These are phyloP conservation scores for Barnettozyma pratensis DNA, from an alignment of 805 yeast species.

Conservation along the genomic window DNA sequence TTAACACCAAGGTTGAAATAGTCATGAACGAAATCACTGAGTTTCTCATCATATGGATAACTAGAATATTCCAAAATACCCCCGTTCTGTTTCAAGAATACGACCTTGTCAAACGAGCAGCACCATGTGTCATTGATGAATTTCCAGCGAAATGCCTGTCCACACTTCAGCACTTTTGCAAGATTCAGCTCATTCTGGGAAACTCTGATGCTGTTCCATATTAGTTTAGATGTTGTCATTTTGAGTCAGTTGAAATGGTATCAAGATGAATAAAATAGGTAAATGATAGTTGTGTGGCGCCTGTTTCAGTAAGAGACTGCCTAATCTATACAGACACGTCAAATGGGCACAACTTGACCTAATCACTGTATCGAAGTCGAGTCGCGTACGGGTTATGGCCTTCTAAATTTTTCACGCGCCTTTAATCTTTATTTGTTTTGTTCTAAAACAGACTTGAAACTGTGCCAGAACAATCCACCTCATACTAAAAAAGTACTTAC, in stretches of 20 bases:
- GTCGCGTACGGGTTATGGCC: no score
- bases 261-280: background rate
- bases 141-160: conserved; percentile 68
- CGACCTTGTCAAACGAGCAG: conserved; percentile 53
- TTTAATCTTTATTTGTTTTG: no score
- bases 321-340: no score
- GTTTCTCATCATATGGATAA: conserved; percentile 30
- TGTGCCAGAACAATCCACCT: background rate
- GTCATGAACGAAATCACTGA: conserved; percentile 45
- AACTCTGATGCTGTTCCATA: conserved; percentile 18
- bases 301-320: no score
- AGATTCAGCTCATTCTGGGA: conserved; percentile 46
- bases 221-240: conserved; percentile 4
- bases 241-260: background rate
- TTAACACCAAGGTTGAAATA: conserved; percentile 67
- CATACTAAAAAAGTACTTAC: background rate
- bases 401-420: no score
- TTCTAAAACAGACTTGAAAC: background rate
- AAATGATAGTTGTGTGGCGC: background rate
- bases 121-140: conserved; percentile 60
- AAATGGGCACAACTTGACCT: no score
- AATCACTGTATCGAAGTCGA: no score
- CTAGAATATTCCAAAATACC: conserved; percentile 45
- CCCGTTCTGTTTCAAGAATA: conserved; percentile 60
- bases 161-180: conserved; percentile 68